Conservation (phyloP, 1,139 yeast genomes). For the Suhomyces ambrosiae region DNA sequence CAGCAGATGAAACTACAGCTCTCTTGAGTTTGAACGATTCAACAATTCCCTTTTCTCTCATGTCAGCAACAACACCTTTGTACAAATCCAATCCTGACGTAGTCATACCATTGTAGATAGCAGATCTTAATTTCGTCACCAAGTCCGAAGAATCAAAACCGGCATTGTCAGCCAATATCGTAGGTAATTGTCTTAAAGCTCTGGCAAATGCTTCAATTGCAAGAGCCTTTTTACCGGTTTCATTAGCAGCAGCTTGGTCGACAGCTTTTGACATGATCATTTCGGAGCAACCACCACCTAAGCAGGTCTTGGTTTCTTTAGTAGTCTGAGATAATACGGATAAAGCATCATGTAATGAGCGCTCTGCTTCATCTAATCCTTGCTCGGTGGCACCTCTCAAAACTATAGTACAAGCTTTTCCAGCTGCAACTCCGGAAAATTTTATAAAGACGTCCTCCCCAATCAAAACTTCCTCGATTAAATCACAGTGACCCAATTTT, state of each 20-base stretch:
- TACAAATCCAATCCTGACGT: conserved; percentile 90
- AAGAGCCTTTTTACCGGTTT: conserved; percentile 88
- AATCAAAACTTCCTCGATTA: conserved; percentile 86
- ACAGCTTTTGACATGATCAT: conserved; percentile 98
- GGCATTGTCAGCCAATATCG: conserved; percentile 94
- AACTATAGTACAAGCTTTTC: conserved; percentile 96
- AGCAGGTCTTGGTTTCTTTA: conserved; percentile 87
- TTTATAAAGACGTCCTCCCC: conserved; percentile 88
- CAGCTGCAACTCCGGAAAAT: conserved; percentile 92
- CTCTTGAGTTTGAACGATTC: conserved; percentile 89
- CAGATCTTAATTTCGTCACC: conserved; percentile 86
- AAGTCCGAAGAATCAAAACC: conserved; percentile 94
- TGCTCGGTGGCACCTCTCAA: conserved; percentile 97
- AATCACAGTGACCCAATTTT: conserved; percentile 83
- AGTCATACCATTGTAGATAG: conserved; percentile 89
- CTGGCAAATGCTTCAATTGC: conserved; percentile 95
- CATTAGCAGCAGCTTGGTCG: conserved; percentile 91
- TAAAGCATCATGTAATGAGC: conserved; percentile 95
- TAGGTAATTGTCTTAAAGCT: conserved; percentile 93
- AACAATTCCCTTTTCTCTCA: conserved; percentile 90
- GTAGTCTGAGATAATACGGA: conserved; percentile 96
- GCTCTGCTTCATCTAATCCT: conserved; percentile 94
- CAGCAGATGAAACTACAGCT: conserved; percentile 94
- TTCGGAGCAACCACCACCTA: conserved; percentile 98
- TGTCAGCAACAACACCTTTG: conserved; percentile 83